Base-by-base conservation (phyloP, 495 filamentous ascomycete species). In the Penicillium atrosanguineum region DNA sequence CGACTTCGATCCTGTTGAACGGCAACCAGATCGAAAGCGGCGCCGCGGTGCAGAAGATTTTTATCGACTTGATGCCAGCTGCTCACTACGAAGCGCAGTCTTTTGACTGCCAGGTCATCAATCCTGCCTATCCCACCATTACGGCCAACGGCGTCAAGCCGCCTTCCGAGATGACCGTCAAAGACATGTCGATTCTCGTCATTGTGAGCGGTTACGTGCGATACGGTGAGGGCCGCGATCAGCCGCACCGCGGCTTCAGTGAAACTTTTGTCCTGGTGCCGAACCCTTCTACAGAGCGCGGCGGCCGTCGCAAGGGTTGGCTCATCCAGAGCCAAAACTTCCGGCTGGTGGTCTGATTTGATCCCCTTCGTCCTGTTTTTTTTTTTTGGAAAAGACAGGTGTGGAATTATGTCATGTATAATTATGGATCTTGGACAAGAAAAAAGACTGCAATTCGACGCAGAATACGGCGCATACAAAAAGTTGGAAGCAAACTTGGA, bases 211-310 rank as follows among this genome's bases (percentile, higher is more conserved):
- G 90, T 3, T 79, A 68, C 40, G 83, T 92, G 37, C 77, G 78
- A 50, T 86, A 85, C 53, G 83, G 80, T 2, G 79, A 83, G 31
- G 69, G 63, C 16, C 71, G 75, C 29, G 76, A 83, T 29, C 79
- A 74, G 16, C 74, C 77, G 11, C 79, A 81, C 64, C 79, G 80
- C 50, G 80, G 76, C 7, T 94, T 95, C 68, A 86, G 82, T 46
- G 90, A 95, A 61, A 83, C 74, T 7, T 84, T 93, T 56, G 77
- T 91, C 1, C 69, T 95, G 39, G 86, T 92, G 26, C 90, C 90
- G 19, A 91, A 92, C 62, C 79, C 79, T 57, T 80, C 85, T 19
- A 69, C 77, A 14, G 73, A 78, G 16, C 72, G 62, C 25, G 69
- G 75, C 39, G 75, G 71, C 51, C 76, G 75, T 43, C 69, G 64